Base-by-base conservation (phyloP, 345 rosid species). In the Euphorbia tirucalli region DNA sequence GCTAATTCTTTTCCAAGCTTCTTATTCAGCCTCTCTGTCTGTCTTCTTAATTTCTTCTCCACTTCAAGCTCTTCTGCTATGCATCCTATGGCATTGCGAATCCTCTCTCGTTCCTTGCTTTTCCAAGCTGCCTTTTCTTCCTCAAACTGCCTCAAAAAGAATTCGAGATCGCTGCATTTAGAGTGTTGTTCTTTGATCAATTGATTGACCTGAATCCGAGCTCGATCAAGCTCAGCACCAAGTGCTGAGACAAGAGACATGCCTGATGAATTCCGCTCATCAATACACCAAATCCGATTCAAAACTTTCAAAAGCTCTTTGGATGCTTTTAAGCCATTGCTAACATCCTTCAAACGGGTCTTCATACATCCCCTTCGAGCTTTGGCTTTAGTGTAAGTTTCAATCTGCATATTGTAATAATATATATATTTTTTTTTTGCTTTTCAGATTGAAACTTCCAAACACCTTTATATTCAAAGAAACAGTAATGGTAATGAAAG, bases 1-100 rank as follows among this genome's bases (percentile, higher is more conserved):
- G 84, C 82, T 30, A 92, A 73, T 74, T 95, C 99, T 68, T 83
- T 79, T 24, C 94, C 97, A 4, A 95, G 85, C 81, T 84, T 90
- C 85, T 89, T 89, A 85, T 90, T 95, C 77, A 95, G 69, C 75
- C 93, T 87, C 90, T 92, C 99, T 0, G 96, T 85, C 63, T 83
- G 83, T 65, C 74, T 76, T 67, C 90, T 80, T n/a, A 88, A 77
- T 60, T 89, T 92, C 80, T 79, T 92, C 88, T 92, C 97, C 1
- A 79, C 75, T 75, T 79, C 83, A 8, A 90, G 92, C 78, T 90
- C 97, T 68, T 90, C 92, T 4, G 90, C 89, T 13, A 87, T 64
- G 61, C 80, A 80, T 0, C 83, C 71, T 21, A 84, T 74, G 22
- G 89, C 83, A 27, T 66, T 68, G 32, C 75, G 89, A 65, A 87